A percentile compares a stretch with the other conserved stretches of the same genome.
Evolutionary conservation across 164 flowering plant species (phyloP).

Genomic region (Saururus chinensis): DNA sequence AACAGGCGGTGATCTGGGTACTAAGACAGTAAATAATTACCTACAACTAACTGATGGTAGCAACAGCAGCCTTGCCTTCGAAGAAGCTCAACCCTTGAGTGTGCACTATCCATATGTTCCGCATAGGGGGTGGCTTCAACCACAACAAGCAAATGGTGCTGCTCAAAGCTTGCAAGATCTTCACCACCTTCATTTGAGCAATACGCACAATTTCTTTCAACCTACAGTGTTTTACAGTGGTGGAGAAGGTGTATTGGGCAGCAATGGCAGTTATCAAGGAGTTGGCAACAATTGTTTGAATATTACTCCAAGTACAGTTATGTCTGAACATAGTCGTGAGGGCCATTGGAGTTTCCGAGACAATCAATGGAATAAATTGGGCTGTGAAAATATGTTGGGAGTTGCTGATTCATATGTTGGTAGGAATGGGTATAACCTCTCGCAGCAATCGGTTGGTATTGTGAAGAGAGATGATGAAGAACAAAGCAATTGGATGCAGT

Average conservation of each 20-base stretch:
- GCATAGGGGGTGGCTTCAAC: slow-evolving; percentile 64
- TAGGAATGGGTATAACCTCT: slow-evolving; percentile 24
- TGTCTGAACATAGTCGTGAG: slow-evolving; percentile 21
- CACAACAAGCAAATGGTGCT: slow-evolving; percentile 36
- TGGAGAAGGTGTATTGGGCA: slow-evolving; percentile 3
- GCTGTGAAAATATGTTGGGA: too few species aligned
- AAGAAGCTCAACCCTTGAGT: slow-evolving; percentile 37
- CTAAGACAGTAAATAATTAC: slow-evolving; percentile 18
- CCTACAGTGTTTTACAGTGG: slow-evolving; percentile 45
- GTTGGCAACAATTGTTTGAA: slow-evolving; percentile 8
- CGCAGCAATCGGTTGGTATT: slow-evolving; percentile 25
- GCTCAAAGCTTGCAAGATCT: slow-evolving; percentile 18
- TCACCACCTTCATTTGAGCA: slow-evolving; percentile 46
- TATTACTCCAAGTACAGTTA: slow-evolving; percentile 24
- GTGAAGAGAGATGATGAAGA: slow-evolving; percentile 19
- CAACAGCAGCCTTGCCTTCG: slow-evolving; percentile 36
- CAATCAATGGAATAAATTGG: slow-evolving; percentile 20
- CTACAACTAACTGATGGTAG: slow-evolving; percentile 26
- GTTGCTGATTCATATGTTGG: slow-evolving; percentile 31
- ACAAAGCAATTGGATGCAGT: slow-evolving; percentile 47
- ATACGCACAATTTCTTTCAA: slow-evolving; percentile 56
- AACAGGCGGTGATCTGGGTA: slow-evolving; percentile 18
- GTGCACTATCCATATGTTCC: slow-evolving; percentile 39
- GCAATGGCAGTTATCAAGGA: slow-evolving; percentile 8
- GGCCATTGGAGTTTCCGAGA: slow-evolving; percentile 24